These are phyloP conservation scores for Kodamaea leandrae DNA, from an alignment of 805 yeast genomes.

Conservation along the genomic window DNA sequence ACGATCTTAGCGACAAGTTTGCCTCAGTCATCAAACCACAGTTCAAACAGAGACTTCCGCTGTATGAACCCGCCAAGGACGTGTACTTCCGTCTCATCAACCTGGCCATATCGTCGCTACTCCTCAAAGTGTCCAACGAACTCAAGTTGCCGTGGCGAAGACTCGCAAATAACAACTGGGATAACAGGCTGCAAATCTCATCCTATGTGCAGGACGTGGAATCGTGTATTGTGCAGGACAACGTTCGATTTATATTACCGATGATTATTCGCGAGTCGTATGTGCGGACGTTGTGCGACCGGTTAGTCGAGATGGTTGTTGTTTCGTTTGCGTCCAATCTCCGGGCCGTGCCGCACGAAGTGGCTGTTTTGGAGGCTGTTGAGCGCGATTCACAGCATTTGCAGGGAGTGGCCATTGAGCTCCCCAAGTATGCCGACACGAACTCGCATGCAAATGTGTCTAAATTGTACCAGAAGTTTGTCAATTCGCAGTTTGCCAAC, in stretches of 20 bases:
- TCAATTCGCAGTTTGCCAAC: conserved; percentile 37
- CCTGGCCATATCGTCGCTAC: conserved; percentile 52
- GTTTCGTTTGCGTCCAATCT: conserved; percentile 56
- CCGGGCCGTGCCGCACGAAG: conserved; percentile 61
- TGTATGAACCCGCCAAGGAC: conserved; percentile 56
- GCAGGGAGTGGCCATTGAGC: conserved; percentile 49
- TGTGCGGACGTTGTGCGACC: conserved; percentile 70
- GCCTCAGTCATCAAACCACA: conserved; percentile 37
- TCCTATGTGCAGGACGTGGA: conserved; percentile 62
- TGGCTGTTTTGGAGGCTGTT: conserved; percentile 64
- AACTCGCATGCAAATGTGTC: conserved; percentile 30
- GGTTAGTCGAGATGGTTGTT: conserved; percentile 63
- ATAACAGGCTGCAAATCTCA: conserved; percentile 52
- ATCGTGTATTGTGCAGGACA: conserved; percentile 39
- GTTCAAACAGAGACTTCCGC: conserved; percentile 36
- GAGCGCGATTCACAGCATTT: conserved; percentile 67
- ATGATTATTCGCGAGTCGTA: conserved; percentile 68
- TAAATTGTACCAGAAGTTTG: conserved; percentile 40
- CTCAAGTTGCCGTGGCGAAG: conserved; percentile 78
- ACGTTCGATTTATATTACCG: conserved; percentile 49
- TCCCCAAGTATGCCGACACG: conserved; percentile 44
- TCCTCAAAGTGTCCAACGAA: conserved; percentile 58
- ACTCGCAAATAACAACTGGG: conserved; percentile 74
- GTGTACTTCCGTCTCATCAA: conserved; percentile 58
- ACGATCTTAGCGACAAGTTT: conserved; percentile 68